These are phyloP conservation scores for Lumnitzera racemosa DNA, from an alignment of 345 rosid species.

Conservation along the genomic window DNA sequence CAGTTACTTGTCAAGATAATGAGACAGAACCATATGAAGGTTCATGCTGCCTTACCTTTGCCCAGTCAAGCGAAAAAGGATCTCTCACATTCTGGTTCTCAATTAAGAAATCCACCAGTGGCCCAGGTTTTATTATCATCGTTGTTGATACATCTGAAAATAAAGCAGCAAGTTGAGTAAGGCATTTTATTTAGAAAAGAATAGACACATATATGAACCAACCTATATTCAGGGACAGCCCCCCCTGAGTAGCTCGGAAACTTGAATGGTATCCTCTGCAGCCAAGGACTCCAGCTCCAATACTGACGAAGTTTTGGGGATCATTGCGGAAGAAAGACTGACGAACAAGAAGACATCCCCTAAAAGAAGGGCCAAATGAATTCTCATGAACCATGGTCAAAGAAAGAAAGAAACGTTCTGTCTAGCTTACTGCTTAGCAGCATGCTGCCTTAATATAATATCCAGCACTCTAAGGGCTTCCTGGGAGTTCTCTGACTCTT, in stretches of 20 bases:
- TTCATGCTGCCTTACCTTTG: slow-evolving; percentile 38
- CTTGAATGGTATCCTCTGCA: slow-evolving; percentile 85
- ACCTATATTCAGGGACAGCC: slow-evolving; percentile 90
- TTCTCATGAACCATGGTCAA: not conserved
- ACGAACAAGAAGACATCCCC: slow-evolving; percentile 92
- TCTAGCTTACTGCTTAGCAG: slow-evolving; percentile 70
- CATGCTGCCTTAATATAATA: slow-evolving; percentile 72
- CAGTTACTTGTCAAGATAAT: not conserved
- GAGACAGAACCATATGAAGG: not conserved
- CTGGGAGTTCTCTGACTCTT: slow-evolving; percentile 61
- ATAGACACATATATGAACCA: not conserved
- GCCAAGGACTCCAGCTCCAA: slow-evolving; percentile 83
- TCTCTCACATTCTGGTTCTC: slow-evolving; percentile 64
- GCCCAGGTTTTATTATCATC: slow-evolving; percentile 81
- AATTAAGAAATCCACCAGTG: slow-evolving; percentile 65
- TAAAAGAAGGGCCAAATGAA: slow-evolving; percentile 12
- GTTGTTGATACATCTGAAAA: slow-evolving; percentile 80
- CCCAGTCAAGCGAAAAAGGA: slow-evolving; percentile 62
- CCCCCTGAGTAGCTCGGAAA: slow-evolving; percentile 77
- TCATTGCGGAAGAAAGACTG: slow-evolving; percentile 81
- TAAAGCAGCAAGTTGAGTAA: slow-evolving; percentile 8
- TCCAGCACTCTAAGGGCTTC: slow-evolving; percentile 82
- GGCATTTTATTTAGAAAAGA: not conserved
- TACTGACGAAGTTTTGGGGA: slow-evolving; percentile 51
- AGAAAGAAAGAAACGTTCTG: not conserved